Conservation (phyloP, 2,329 filamentous ascomycete species). For the Cucurbitaria berberidis region DNA sequence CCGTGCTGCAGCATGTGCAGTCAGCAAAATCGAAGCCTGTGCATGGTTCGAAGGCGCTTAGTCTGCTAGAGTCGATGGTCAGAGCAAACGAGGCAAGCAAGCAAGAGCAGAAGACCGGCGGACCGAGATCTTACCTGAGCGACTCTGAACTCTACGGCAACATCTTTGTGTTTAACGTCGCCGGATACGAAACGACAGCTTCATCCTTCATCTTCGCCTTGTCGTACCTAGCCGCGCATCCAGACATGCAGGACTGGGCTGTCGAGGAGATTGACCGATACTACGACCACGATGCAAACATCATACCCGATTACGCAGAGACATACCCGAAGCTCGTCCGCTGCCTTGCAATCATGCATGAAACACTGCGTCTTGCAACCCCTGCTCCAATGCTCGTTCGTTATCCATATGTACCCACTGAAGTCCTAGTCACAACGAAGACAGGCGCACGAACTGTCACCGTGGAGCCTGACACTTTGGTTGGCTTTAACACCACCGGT, state of each 20-base stretch:
- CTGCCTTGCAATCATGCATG: slow-evolving; percentile 41
- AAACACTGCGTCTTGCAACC: slow-evolving; percentile 18
- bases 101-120: slow-evolving; percentile 4
- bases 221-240: slow-evolving; percentile 54
- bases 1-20: slow-evolving; percentile 20
- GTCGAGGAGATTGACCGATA: slow-evolving; percentile 47
- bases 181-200: slow-evolving; percentile 60
- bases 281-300: slow-evolving; percentile 22
- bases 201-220: slow-evolving; percentile 53
- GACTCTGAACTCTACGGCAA: slow-evolving; percentile 57
- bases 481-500: slow-evolving; percentile 24
- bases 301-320: slow-evolving; percentile 37
- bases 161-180: slow-evolving; percentile 57
- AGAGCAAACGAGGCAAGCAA: slow-evolving; percentile 26
- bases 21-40: slow-evolving; percentile 3
- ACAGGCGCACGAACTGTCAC: slow-evolving; percentile 3
- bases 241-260: slow-evolving; percentile 55
- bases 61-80: slow-evolving; percentile 29
- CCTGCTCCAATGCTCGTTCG: slow-evolving; percentile 22
- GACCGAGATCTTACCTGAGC: slow-evolving; percentile 10
- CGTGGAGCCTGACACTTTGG: slow-evolving; percentile 10
- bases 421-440: slow-evolving; percentile 9
- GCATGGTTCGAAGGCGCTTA: slow-evolving; percentile 18
- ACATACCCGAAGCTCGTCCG: neutral
- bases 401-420: slow-evolving; percentile 3